A percentile compares a stretch with the other conserved stretches of the same genome.
Evolutionary conservation across 2,329 filamentous ascomycete species (phyloP).

Genomic region (Penicillium sp.): DNA sequence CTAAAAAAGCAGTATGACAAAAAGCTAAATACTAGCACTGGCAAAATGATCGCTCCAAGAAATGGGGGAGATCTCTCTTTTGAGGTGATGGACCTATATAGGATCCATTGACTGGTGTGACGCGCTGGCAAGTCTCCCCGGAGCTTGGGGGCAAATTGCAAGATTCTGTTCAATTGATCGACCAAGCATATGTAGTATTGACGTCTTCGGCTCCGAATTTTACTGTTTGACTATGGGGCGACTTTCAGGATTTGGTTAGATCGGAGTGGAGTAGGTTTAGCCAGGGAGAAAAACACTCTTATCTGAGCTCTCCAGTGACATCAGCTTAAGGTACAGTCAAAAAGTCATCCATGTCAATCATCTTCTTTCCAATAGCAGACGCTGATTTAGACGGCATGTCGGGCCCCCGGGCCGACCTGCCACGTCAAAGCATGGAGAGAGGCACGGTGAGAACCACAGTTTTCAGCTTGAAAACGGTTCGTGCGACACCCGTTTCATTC

Average conservation of each 20-base stretch:
- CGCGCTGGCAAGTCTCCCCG: neutral
- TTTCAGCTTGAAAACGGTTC: neutral
- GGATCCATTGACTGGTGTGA: neutral
- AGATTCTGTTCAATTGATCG: neutral
- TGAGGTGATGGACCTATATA: neutral
- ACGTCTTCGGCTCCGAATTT: neutral
- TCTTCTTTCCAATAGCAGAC: too few species aligned
- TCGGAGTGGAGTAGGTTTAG: neutral
- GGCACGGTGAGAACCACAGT: neutral
- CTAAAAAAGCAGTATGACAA: neutral
- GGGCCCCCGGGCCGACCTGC: neutral
- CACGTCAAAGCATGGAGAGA: neutral
- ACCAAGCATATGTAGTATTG: neutral
- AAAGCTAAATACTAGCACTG: neutral
- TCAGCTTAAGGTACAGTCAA: neutral
- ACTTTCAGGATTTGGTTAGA: neutral
- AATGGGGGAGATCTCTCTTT: neutral
- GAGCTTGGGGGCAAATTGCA: neutral
- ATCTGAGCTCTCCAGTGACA: neutral
- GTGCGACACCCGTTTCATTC: neutral
- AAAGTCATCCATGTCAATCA: neutral
- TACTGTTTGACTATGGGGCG: neutral
- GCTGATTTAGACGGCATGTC: neutral
- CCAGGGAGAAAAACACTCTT: neutral
- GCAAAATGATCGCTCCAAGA: neutral